These are phyloP conservation scores for Lentithecium fluviatile DNA, from an alignment of 495 filamentous ascomycete species.

Conservation along the genomic window DNA sequence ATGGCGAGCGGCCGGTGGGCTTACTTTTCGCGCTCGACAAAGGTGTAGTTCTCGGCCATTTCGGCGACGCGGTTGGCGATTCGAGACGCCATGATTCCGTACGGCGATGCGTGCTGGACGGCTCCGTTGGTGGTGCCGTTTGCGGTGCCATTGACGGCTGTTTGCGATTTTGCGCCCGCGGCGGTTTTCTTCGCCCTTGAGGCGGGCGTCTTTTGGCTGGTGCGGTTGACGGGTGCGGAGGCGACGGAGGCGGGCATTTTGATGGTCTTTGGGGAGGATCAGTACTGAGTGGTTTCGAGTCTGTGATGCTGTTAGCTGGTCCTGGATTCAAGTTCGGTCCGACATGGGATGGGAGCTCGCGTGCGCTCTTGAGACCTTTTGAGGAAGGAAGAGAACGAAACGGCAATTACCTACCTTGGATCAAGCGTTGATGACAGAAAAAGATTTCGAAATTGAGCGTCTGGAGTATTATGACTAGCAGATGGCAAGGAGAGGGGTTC, in stretches of 20 bases:
- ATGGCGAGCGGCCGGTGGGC: not conserved
- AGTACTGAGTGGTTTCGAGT: not conserved
- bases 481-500: too few species aligned
- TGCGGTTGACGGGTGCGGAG: constrained; percentile 29
- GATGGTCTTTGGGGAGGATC: not conserved
- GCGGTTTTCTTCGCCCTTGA: constrained; percentile 19
- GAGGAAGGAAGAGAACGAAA: too few species aligned
- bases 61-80: constrained; percentile 46
- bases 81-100: constrained; percentile 44
- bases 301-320: not conserved
- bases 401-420: too few species aligned
- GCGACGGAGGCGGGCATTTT: constrained; percentile 23
- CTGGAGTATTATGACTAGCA: too few species aligned
- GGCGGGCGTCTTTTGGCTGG: constrained; percentile 12
- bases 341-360: too few species aligned
- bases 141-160: constrained; percentile 17
- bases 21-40: constrained; percentile 44
- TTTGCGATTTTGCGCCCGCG: not conserved
- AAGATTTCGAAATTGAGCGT: too few species aligned
- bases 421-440: too few species aligned
- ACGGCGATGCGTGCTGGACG: constrained; percentile 40
- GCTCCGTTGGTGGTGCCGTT: constrained; percentile 17
- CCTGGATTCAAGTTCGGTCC: not conserved
- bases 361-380: too few species aligned
- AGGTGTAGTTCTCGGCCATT: constrained; percentile 48